Evolutionary conservation across 768 basidiomycete species (phyloP), one percentile per base, ranked within the genome.

Genomic region (Mycena kentingensis): DNA sequence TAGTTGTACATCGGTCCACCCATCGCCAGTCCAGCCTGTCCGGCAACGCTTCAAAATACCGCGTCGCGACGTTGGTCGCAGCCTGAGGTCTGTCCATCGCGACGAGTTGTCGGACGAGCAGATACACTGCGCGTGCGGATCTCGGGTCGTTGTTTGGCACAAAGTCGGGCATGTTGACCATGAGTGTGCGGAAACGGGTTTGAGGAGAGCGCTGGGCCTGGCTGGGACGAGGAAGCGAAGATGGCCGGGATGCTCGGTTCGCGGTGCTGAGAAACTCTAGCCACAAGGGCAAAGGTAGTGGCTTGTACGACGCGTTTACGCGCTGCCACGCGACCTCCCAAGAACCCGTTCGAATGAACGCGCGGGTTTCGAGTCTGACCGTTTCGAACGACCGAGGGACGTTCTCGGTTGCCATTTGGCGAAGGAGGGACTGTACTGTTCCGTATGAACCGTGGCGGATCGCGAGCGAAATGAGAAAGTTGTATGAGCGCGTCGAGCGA

Each of bases 241-340:
- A 29, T 27, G n/a, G 10, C 11, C 32, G 44, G 37, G 47, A 29
- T 12, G 26, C 70, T 45, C 70, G 66, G 49, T 75, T 76, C 55
- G 66, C 61, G 16, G 73, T 71, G 41, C 74, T 73, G 58, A 82
- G 78, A 57, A 88, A 79, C 55, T 88, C 85, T 37, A 81, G 52
- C 86, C 84, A 88, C 45, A 88, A 65, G 21, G 56, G 21, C 15
- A 64, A 58, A 10, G 67, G 67, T 27, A 67, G 58, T 16, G 49
- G 24, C 16, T 55, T 47, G 24, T 65, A 41, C 26, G 66, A 54
- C 38, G 63, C 44, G 57, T 68, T 60, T 24, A 75, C 70, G 42
- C 73, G 70, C 13, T 60, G 58, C 83, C 84, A 88, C 19, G 85
- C 87, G 21, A 73, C 65, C 11, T 75, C 65, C 85, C 86, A 88